A percentile compares a stretch with the other conserved stretches of the same genome.
phyloP scores from a whole-genome alignment of 2,329 filamentous ascomycete genomes.

The Bisporella sp. region DNA sequence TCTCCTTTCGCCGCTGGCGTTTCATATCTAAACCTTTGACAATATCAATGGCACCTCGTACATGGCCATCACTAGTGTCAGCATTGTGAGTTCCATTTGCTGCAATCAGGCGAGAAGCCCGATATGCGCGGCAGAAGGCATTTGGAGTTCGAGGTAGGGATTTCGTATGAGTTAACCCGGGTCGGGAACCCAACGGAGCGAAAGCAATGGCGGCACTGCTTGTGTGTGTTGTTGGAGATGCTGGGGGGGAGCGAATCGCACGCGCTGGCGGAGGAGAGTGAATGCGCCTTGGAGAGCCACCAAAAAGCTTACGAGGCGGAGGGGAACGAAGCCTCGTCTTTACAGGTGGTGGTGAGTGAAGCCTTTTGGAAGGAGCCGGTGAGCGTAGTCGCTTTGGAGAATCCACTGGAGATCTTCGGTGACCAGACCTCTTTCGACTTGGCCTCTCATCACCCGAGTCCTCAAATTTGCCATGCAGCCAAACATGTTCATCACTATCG shows the following conservation, averaged over 20 bases:
- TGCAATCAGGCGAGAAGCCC: constrained; percentile 36
- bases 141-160: constrained; percentile 78
- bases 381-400: constrained; percentile 59
- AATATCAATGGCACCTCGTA: constrained; percentile 93
- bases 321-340: constrained; percentile 28
- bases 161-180: constrained; percentile 69
- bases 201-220: constrained; percentile 34
- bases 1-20: constrained; percentile 85
- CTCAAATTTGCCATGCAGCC: constrained; percentile 67
- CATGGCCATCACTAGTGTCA: constrained; percentile 49
- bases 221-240: constrained; percentile 34
- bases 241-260: constrained; percentile 40
- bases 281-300: constrained; percentile 7
- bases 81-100: constrained; percentile 30
- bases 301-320: constrained; percentile 29
- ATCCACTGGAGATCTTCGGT: constrained; percentile 35
- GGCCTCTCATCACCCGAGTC: constrained; percentile 53
- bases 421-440: constrained; percentile 36
- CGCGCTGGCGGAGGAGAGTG: constrained; percentile 56
- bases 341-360: constrained; percentile 29
- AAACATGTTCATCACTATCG: constrained; percentile 61
- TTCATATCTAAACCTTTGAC: constrained; percentile 95
- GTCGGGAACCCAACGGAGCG: constrained; percentile 48
- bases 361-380: constrained; percentile 29
- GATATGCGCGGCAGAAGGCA: constrained; percentile 48